Base-by-base conservation (phyloP, 192 early-diverging fungal genomes). In the Coemansia biformis region DNA sequence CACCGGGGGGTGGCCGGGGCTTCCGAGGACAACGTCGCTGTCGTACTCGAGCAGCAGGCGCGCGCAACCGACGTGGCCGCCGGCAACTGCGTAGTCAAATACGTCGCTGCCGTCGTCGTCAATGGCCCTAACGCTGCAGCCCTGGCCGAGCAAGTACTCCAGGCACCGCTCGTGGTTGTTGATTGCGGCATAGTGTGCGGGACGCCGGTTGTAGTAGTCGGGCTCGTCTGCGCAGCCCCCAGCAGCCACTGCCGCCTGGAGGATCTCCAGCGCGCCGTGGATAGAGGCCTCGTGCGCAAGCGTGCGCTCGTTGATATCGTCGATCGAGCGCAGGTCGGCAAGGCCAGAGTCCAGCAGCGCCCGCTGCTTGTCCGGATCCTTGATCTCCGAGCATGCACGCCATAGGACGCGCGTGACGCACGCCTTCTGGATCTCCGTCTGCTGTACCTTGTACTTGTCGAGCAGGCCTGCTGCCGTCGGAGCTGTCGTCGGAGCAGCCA, bases 181-280 rank as follows among this genome's bases (percentile, higher is more conserved):
- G 86, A 98, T 93, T 10, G 90, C 82, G 0, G 89, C 89, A 57
- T 99, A 99, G 62, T 99, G 96, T 26, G 96, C 51, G 3, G 94
- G 84, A 15, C 81, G 86, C 37, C 93, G 69, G 41, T 86, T 90
- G 64, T 96, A 97, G 31, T 91, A 86, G 63, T 99, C 96, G n/a
- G 77, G 57, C 22, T 65, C 79, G 46, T 83, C 76, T 2, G 58
- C 49, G n/a, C 30, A 19, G 51, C 54, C 48, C 28, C 70, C 70
- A 12, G 51, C 54, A 33, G 11, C 79, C 49, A 68, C 73, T 45
- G 30, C 77, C 49, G 48, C 80, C 75, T 52, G 74, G 54, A 97
- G 48, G 12, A 92, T 68, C 29, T 78, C 78, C 54, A 83, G 57
- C 30, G 83, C 79, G 3, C 91, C 91, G 16, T 79, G 77, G 57